Base-by-base conservation (phyloP, 1,284 basidiomycete species). In the Sporisorium reilianum region DNA sequence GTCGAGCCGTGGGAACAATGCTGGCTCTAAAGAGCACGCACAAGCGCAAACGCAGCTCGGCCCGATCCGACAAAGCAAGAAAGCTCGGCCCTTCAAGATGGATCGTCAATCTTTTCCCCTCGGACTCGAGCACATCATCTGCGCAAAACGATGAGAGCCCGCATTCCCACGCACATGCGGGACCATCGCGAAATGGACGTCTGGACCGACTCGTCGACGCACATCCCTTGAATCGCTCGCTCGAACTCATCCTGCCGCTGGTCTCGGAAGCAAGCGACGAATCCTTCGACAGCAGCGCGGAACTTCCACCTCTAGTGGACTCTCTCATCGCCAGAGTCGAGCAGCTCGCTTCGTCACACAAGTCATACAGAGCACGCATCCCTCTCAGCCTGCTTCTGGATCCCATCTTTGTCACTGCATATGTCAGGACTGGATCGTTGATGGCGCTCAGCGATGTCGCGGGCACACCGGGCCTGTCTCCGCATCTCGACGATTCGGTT, bases 21-120 rank as follows among this genome's bases (percentile, higher is more conserved):
- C 61, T 75, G 7, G 64, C 62, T n/a, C 54, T 62, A 10, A 77
- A 65, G 58, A 81, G 80, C 63, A 75, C 80, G 20, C 81, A 83
- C 73, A 83, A 83, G 73, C 72, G 81, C 7, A 80, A 74, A 45
- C 73, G 81, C 42, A 79, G 79, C 55, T 79, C 81, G 26, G 62
- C 72, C 42, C 71, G 81, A 16, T 75, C 80, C 16, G 80, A 83
- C 58, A 65, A 61, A 30, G 58, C 64, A 16, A 66, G 79, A 32
- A 76, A 70, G 30, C 49, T 60, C 16, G 65, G 64, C 1, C 64
- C 56, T 14, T 36, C 66, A 5, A 26, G 71, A 41, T 75, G 76
- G 73, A 71, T 66, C 30, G 60, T 64, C 52, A 68, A 71, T 23
- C 32, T 74, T 3, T 49, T 75, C 7, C 55, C 64, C 20, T 26